Evolutionary conservation across 2,329 filamentous ascomycete species (phyloP), one percentile per base, ranked within the genome.

Genomic region (Pseudogymnoascus sp.): DNA sequence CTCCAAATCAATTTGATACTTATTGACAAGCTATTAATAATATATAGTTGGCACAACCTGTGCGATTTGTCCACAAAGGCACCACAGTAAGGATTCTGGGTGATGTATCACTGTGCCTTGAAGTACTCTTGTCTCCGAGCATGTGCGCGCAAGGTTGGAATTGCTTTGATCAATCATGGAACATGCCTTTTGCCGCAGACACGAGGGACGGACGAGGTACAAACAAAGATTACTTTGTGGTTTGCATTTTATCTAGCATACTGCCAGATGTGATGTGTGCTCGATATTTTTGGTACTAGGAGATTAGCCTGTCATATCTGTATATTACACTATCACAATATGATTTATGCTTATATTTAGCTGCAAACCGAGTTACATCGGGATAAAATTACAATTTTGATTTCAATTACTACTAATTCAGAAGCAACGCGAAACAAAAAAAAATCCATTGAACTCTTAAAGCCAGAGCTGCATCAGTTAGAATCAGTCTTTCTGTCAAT

Each of bases 261-360:
- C 29, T 47, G 24, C 24, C 29, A 7, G 13, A 26, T 47, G 41
- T 26, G 41, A 17, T 17, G 17, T 17, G 17, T 17, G 17, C 13
- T 47, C 41, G 24, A 21, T 47, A 24, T 13, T 11, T 13, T 47
- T 47, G 13, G 24, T 29, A 29, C 24, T 29, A 8, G 29, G 26
- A 50, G 44, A 29, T 33, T n/a, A 54, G 11, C 26, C 44, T 33
- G 44, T 54, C 44, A 33, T 33, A 54, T 17, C 26, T 15, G n/a
- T 26, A 54, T 54, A 31, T 54, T 26, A 33, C 8, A 54, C 47
- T 5, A 6, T 11, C 29, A 54, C 29, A 21, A 17, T 54, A n/a
- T 11, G 26, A 54, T 54, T 54, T 33, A 54, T 54, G 29, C 47
- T 54, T 54, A 54, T 54, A 54, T 54, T 54, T 54, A 33, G 47